phyloP scores from a whole-genome alignment of 2,329 filamentous ascomycete species.

The Calonectria fujianensis region DNA sequence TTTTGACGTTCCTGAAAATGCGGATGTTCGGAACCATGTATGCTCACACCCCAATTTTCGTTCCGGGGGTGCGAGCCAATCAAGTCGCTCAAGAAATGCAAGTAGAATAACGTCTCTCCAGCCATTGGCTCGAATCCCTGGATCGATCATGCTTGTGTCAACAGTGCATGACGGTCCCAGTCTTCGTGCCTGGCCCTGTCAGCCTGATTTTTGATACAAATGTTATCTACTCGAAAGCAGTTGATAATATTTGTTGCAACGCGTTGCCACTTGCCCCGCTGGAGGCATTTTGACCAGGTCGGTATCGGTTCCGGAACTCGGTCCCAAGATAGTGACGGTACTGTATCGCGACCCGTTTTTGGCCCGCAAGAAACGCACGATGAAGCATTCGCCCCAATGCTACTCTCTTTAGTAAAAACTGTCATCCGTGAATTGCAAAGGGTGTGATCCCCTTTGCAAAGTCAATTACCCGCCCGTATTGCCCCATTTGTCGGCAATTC shows the following conservation, averaged over 20 bases:
- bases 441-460: background rate
- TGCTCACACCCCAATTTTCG: background rate
- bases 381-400: background rate
- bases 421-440: too few species aligned
- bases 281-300: background rate
- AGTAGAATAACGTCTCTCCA: background rate
- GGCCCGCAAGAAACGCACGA: background rate
- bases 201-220: background rate
- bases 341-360: background rate
- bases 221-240: background rate
- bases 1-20: background rate
- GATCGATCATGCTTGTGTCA: background rate
- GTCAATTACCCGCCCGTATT: background rate
- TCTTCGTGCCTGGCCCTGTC: background rate
- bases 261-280: background rate
- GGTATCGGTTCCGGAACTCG: background rate
- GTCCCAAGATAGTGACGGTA: conserved; percentile 3
- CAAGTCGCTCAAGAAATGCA: conserved; percentile 9
- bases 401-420: background rate
- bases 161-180: background rate
- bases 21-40: background rate
- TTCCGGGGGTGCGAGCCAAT: background rate
- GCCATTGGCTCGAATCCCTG: background rate
- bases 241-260: background rate
- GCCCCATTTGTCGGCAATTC: background rate